Conservation (phyloP, 2,329 filamentous ascomycete genomes). For the Trichoderma sp. region DNA sequence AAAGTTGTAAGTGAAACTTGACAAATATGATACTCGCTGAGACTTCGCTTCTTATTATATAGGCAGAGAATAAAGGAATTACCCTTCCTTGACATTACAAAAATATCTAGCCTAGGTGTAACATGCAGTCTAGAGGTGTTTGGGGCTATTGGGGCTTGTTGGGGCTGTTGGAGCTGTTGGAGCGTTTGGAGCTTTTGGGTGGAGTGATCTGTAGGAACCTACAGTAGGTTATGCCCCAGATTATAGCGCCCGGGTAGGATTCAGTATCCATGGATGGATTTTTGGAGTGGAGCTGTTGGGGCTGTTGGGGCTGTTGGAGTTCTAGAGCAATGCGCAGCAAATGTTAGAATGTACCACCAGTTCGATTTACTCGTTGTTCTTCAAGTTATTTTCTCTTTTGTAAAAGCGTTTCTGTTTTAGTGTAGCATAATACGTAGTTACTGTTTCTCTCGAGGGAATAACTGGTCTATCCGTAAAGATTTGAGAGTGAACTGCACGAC, state of each 20-base stretch:
- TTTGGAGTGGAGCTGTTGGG: neutral
- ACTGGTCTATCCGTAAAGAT: neutral
- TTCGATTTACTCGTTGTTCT: too few species aligned
- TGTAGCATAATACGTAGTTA: neutral
- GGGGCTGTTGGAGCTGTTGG: neutral
- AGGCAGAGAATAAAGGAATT: neutral
- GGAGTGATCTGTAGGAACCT: too few species aligned
- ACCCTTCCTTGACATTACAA: too few species aligned
- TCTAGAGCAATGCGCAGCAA: neutral
- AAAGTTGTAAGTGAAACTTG: neutral
- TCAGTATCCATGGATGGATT: too few species aligned
- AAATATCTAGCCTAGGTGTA: too few species aligned
- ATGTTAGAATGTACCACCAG: too few species aligned
- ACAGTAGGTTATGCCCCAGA: too few species aligned
- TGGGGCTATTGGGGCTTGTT: neutral
- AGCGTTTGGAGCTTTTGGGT: neutral
- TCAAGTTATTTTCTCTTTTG: too few species aligned
- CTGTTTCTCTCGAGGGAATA: accelerated
- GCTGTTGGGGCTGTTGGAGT: neutral
- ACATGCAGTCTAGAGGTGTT: neutral
- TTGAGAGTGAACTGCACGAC: neutral
- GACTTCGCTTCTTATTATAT: neutral
- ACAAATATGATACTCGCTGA: neutral
- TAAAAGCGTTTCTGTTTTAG: neutral
- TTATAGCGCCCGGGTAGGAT: too few species aligned